Percentiles rank a stretch among this genome's conserved stretches.
These are phyloP conservation scores for Fusarium cyanostomum DNA, from an alignment of 2,329 filamentous ascomycete species.

Conservation along the genomic window DNA sequence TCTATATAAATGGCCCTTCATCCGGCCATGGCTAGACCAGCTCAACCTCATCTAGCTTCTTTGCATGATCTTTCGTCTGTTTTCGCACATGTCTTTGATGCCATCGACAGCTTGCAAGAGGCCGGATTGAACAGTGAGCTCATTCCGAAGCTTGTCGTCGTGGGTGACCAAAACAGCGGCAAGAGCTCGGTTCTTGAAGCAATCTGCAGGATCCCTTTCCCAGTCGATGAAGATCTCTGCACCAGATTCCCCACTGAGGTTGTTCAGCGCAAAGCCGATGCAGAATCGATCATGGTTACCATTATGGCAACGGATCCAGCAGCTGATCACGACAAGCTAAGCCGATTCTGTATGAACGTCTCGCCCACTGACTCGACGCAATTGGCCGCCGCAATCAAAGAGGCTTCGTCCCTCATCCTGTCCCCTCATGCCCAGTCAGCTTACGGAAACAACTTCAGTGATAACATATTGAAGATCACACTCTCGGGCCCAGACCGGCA, in stretches of 20 bases:
- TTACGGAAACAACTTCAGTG: conserved; percentile 13
- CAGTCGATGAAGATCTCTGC: conserved; percentile 64
- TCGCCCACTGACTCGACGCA: conserved; percentile 42
- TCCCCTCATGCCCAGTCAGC: conserved; percentile 37
- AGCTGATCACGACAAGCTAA: no score
- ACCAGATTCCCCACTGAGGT: conserved; percentile 71
- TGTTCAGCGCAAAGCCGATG: conserved; percentile 55
- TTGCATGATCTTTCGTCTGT: background rate
- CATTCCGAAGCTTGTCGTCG: conserved; percentile 60
- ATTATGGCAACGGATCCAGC: no score
- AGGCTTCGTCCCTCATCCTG: conserved; percentile 57
- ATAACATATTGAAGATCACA: conserved; percentile 43
- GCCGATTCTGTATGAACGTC: no score
- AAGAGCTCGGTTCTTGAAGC: conserved; percentile 73
- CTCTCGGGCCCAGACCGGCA: conserved; percentile 32
- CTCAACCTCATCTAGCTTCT: no score
- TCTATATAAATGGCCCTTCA: no score
- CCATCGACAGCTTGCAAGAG: conserved; percentile 47
- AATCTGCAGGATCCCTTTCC: conserved; percentile 68
- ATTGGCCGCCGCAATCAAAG: conserved; percentile 47
- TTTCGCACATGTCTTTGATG: conserved; percentile 35
- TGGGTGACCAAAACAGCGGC: conserved; percentile 67
- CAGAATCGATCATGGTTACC: conserved; percentile 46
- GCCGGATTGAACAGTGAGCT: conserved; percentile 46
- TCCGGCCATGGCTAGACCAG: no score